A percentile compares a stretch with the other conserved stretches of the same genome.
These are phyloP conservation scores for Fomitopsis palustris DNA, from an alignment of 1,284 basidiomycete genomes.

Conservation along the genomic window DNA sequence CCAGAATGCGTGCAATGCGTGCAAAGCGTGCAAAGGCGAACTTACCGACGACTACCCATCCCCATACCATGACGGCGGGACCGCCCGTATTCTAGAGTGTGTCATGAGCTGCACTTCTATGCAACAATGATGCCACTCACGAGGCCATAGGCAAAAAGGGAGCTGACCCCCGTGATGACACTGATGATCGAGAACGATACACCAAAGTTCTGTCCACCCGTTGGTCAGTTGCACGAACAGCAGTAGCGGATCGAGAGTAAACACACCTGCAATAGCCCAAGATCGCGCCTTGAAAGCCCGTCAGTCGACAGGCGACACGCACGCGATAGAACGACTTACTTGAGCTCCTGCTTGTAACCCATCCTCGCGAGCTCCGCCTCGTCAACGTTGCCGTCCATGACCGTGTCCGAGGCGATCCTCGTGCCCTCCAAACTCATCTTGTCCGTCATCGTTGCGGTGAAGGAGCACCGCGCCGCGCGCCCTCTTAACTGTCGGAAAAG, in stretches of 20 bases:
- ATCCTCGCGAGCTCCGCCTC: conserved; percentile 66
- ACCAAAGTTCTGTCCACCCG: conserved; percentile 57
- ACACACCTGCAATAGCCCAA: conserved; percentile 56
- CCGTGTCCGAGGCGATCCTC: background rate
- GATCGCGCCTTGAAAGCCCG: conserved; percentile 39
- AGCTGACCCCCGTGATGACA: conserved; percentile 65
- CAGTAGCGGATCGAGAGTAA: background rate
- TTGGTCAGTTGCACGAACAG: background rate
- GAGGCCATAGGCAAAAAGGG: conserved; percentile 63
- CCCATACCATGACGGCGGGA: conserved; percentile 72
- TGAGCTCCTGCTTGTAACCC: conserved; percentile 75
- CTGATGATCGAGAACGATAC: conserved; percentile 76
- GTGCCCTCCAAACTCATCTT: conserved; percentile 3
- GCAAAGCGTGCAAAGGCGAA: too few relatives aligned
- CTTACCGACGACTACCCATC: conserved; percentile 58
- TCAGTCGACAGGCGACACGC: background rate
- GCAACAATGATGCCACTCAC: conserved; percentile 34
- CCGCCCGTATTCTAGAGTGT: conserved; percentile 61
- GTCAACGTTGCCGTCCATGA: conserved; percentile 31
- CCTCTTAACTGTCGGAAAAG: background rate
- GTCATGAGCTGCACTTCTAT: background rate
- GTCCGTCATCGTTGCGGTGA: conserved; percentile 6
- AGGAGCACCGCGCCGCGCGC: background rate
- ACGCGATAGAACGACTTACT: conserved; percentile 37
- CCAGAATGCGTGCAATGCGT: conserved; percentile 4